These are phyloP conservation scores for Paxillus rubicundulus DNA, from an alignment of 768 basidiomycete species.

Conservation along the genomic window DNA sequence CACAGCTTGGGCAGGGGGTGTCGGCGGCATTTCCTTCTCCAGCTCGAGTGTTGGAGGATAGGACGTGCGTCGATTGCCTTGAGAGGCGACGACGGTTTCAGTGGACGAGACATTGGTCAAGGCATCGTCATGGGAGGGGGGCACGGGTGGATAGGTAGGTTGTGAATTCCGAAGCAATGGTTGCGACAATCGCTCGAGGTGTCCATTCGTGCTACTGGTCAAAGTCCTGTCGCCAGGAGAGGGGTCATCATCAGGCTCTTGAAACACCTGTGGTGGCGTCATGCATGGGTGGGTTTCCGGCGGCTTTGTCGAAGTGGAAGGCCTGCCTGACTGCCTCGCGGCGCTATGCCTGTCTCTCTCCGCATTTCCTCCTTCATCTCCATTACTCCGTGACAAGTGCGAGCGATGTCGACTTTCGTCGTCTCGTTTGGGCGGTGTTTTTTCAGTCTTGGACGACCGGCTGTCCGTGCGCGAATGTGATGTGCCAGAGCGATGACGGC, in stretches of 20 bases:
- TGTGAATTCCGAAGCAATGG: conserved; percentile 13
- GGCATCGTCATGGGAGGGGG: conserved; percentile 3
- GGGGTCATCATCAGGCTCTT: conserved; percentile 32
- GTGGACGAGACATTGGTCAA: conserved; percentile 2
- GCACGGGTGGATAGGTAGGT: not conserved
- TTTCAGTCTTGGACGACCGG: conserved; percentile 52
- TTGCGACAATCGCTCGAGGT: conserved; percentile 2
- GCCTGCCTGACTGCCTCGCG: conserved; percentile 41
- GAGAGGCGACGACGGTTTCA: conserved; percentile 9
- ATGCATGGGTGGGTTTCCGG: conserved; percentile 32
- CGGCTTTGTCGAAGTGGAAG: conserved; percentile 38
- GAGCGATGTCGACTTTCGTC: conserved; percentile 48
- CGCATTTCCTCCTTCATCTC: conserved; percentile 36
- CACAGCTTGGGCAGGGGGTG: conserved; percentile 19
- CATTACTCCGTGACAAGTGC: conserved; percentile 43
- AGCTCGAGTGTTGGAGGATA: conserved; percentile 19
- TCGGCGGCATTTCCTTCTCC: conserved; percentile 27
- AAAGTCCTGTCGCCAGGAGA: conserved; percentile 11
- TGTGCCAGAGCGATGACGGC: conserved; percentile 46
- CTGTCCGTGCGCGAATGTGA: conserved; percentile 56
- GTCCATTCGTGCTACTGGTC: conserved; percentile 11
- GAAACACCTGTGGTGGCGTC: conserved; percentile 29
- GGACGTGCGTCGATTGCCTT: conserved; percentile 6
- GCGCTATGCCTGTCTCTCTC: conserved; percentile 41
- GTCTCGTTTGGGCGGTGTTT: conserved; percentile 34